Base-by-base conservation (phyloP, 441 rosid species). In the Euphorbia schlechtendalii region DNA sequence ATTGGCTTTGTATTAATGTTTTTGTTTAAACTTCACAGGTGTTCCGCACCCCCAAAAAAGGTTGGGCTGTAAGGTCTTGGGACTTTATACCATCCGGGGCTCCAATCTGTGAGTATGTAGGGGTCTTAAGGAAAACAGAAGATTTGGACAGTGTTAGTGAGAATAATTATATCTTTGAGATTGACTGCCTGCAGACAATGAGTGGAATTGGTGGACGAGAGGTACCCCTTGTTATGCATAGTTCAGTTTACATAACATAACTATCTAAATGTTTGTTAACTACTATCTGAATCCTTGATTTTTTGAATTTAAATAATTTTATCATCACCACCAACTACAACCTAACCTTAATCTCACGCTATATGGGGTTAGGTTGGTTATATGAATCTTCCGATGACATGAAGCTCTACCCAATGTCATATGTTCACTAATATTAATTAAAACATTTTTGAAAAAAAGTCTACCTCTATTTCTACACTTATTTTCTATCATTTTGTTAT, bases 31-130 rank as follows among this genome's bases (percentile, higher is more conserved):
- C 59, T 32, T 32, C 4, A 73, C 73, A 94, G 99, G 96, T 94
- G 61, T 90, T 78, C 73, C 87, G 94, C 41, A 85, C 93, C 48
- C 84, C 90, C 32, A 86, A 82, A 63, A 94, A 94, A 70, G 99
- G 97, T 4, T 94, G 99, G 96, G 97, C 96, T 45, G 96, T 90
- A 52, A 81, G 97, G 76, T 89, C 97, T 7, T 90, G 97, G 97
- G 96, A 90, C 55, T 94, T 82, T 73, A 87, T 94, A 67, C 93
- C 92, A 40, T 77, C 99, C 57, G 99, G 97, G 10, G 84, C 96
- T n/a, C 96, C 96, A 3, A 87, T 90, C 9, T 89, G 96, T 54
- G 97, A 94, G 74, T 94, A 94, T 57, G 74, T 80, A 43, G 99
- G 99, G 62, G 76, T 78, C 22, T 81, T 94, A 53, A 81, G 62